phyloP scores from a whole-genome alignment of 2,329 filamentous ascomycete genomes.

The Paramyrothecium roridum region DNA sequence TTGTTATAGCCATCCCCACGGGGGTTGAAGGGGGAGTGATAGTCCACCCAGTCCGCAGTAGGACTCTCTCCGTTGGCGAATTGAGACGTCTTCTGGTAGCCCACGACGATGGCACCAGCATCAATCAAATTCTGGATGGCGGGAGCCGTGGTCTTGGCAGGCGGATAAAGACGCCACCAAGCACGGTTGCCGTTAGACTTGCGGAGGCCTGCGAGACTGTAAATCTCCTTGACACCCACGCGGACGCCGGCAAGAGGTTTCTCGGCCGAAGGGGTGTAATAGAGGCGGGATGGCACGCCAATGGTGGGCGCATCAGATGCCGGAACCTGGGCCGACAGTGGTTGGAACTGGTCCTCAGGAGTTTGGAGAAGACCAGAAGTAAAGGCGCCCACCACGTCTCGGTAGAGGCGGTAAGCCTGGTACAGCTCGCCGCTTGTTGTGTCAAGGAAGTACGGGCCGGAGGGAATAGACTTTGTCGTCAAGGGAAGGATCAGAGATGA shows the following conservation, averaged over 20 bases:
- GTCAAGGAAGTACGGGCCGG: slow-evolving; percentile 34
- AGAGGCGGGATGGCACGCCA: slow-evolving; percentile 57
- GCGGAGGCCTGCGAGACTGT: slow-evolving; percentile 50
- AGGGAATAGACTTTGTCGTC: slow-evolving; percentile 16
- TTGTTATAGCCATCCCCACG: slow-evolving; percentile 45
- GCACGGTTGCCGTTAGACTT: slow-evolving; percentile 56
- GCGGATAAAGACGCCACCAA: slow-evolving; percentile 53
- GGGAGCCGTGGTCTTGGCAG: slow-evolving; percentile 43
- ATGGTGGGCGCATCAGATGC: slow-evolving; percentile 24
- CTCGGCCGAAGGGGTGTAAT: slow-evolving; percentile 48
- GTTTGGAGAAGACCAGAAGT: slow-evolving; percentile 22
- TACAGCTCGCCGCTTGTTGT: slow-evolving; percentile 24
- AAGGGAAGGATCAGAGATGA: slow-evolving; percentile 13
- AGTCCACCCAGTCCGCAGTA: slow-evolving; percentile 45
- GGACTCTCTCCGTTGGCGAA: slow-evolving; percentile 39
- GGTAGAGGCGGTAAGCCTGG: slow-evolving; percentile 31
- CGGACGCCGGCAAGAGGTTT: slow-evolving; percentile 59
- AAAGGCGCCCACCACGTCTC: slow-evolving; percentile 21
- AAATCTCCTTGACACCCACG: slow-evolving; percentile 62
- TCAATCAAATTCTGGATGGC: slow-evolving; percentile 56
- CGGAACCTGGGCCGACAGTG: slow-evolving; percentile 23
- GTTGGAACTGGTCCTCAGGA: slow-evolving; percentile 24
- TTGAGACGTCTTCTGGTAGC: slow-evolving; percentile 43
- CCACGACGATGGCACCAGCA: slow-evolving; percentile 51
- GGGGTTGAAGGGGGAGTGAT: slow-evolving; percentile 39